A percentile compares a stretch with the other conserved stretches of the same genome.
phyloP scores from a whole-genome alignment of 306 rosid genomes.

The Gynostemma pentaphyllum region DNA sequence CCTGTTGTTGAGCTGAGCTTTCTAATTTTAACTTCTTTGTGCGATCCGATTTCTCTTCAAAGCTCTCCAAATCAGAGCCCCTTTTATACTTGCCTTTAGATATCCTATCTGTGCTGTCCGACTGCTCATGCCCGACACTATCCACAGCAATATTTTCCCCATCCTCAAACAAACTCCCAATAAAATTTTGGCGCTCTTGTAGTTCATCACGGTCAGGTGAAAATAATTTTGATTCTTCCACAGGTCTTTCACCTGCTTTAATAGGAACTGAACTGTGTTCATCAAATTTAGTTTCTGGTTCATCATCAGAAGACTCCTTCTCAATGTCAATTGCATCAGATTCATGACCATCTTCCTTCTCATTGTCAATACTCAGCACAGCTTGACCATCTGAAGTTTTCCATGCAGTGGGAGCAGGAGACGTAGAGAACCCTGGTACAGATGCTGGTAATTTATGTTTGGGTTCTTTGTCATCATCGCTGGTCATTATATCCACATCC shows the following conservation, averaged over 20 bases:
- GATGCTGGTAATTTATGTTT: slow-evolving; percentile 41
- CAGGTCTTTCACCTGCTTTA: slow-evolving; percentile 24
- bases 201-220: slow-evolving; percentile 43
- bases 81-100: slow-evolving; percentile 56
- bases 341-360: slow-evolving; percentile 56
- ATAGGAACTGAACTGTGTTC: slow-evolving; percentile 14
- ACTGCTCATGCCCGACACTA: slow-evolving; percentile 41
- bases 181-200: slow-evolving; percentile 45
- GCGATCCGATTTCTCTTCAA: slow-evolving; percentile 38
- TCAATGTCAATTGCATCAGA: slow-evolving; percentile 61
- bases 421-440: slow-evolving; percentile 31
- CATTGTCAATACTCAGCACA: slow-evolving; percentile 39
- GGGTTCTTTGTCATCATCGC: slow-evolving; percentile 88
- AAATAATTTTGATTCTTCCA: slow-evolving; percentile 28
- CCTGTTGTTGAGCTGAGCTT: slow-evolving; percentile 21
- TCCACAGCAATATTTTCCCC: slow-evolving; percentile 38
- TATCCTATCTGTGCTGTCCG: slow-evolving; percentile 57
- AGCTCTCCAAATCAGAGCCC: slow-evolving; percentile 37
- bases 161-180: slow-evolving; percentile 63
- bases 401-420: slow-evolving; percentile 31
- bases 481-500: slow-evolving; percentile 95
- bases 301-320: slow-evolving; percentile 46
- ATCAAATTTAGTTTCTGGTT: slow-evolving; percentile 34
- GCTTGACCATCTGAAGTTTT: slow-evolving; percentile 43
- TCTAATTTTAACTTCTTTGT: slow-evolving; percentile 52